Base-by-base conservation (phyloP, 305 asterid genomes). In the Solanum hybrid region DNA sequence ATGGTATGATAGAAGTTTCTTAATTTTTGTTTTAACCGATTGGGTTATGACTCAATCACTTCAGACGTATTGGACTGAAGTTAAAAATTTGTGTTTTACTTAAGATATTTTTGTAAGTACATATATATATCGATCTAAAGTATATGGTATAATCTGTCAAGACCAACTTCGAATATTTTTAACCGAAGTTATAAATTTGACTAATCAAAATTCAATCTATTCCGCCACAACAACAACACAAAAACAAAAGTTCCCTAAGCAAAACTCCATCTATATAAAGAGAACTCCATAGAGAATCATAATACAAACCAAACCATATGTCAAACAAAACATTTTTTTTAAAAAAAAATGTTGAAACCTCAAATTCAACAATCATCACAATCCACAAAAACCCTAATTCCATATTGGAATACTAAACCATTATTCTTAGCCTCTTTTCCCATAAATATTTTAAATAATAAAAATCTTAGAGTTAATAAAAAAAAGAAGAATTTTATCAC, bases 281-380 rank as follows among this genome's bases (percentile, higher is more conserved):
- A 45, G 87, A 82, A 45, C 40, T 37, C 38, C 10, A 0, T 29
- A 9, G 72, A 38, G n/a, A 79, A 51, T 17, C 87, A 29, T 29
- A 15, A 82, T 29, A 40, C 29, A 82, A 82, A 29, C 6, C 86
- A 81, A 80, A 3, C 2, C 60, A 78, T 6, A 80, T 82, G 15
- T 29, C 15, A 40, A 40, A 82, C 3, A 82, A 82, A 82, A 27
- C 10, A 66, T 29, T 29, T 29, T 29, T 29, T 2, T 2, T 2
- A 29, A 29, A 29, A 29, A 40, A 60, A 24, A 85, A 86, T 86
- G 88, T 60, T 86, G 80, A 86, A 86, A 64, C 80, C 88, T 69
- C 88, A 86, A 26, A 12, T 34, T 86, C 78, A 86, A 32, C 88
- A 7, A 40, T 42, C 86, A 51, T 51, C 22, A 51, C 64, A 14